Evolutionary conservation across 192 early-diverging fungal species (phyloP).

Genomic region (Dispira simplex): DNA sequence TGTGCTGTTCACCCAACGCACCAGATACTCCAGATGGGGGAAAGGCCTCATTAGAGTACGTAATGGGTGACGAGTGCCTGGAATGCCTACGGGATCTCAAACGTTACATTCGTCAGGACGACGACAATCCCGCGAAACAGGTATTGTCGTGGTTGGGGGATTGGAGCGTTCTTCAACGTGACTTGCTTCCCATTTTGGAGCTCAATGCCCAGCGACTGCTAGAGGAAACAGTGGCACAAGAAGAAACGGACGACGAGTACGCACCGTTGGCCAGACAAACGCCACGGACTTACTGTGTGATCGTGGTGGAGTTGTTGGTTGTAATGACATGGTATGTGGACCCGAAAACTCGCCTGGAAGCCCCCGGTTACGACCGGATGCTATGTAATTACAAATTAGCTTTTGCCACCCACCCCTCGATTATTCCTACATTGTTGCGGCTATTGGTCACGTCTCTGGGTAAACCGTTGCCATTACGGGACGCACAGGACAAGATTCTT

Average conservation of each 20-base stretch:
- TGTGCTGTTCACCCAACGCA: not conserved
- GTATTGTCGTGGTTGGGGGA: conserved; percentile 50
- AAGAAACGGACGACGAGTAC: conserved; percentile 12
- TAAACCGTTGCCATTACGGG: conserved; percentile 5
- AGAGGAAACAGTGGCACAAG: conserved; percentile 8
- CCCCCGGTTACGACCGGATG: conserved; percentile 30
- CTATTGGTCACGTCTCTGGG: conserved; percentile 18
- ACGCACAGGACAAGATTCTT: conserved; percentile 21
- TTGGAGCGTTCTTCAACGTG: conserved; percentile 56
- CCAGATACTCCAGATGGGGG: not conserved
- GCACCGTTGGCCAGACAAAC: not conserved
- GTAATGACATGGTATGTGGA: conserved; percentile 79
- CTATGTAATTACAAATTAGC: conserved; percentile 61
- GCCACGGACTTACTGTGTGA: conserved; percentile 12
- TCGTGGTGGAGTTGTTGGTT: conserved; percentile 66
- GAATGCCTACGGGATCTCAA: conserved; percentile 80
- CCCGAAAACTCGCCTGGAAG: conserved; percentile 21
- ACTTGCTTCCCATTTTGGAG: conserved; percentile 63
- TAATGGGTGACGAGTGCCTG: conserved; percentile 67
- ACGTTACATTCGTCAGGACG: conserved; percentile 64
- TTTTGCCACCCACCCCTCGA: conserved; percentile 26
- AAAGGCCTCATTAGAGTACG: conserved; percentile 29
- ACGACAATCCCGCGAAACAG: conserved; percentile 38
- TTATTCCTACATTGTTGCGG: conserved; percentile 17
- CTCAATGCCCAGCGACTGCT: conserved; percentile 21